phyloP scores from a whole-genome alignment of 768 basidiomycete species.

The Asterophora lycoperdoides region DNA sequence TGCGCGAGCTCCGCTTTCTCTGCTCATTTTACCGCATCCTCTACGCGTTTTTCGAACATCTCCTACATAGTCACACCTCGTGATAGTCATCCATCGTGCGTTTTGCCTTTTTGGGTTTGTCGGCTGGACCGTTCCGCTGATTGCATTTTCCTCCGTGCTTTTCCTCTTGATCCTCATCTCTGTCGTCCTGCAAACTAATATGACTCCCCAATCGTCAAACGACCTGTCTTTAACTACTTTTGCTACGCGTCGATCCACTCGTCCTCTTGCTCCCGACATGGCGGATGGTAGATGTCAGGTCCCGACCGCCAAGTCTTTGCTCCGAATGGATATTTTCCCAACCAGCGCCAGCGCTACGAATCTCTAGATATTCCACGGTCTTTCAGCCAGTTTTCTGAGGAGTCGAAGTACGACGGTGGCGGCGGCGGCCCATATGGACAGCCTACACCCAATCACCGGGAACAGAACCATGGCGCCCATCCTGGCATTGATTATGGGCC shows the following conservation, averaged over 20 bases:
- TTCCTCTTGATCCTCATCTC: not conserved
- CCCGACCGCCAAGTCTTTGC: constrained; percentile 9
- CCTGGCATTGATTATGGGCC: not conserved
- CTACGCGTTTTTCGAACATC: constrained; percentile 2
- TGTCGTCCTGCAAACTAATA: constrained; percentile 6
- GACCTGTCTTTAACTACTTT: not conserved
- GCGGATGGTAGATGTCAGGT: constrained; percentile 7
- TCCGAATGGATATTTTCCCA: constrained; percentile 2
- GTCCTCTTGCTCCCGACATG: constrained; percentile 1
- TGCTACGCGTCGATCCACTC: not conserved
- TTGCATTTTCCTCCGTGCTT: not conserved
- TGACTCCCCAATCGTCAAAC: constrained; percentile 5
- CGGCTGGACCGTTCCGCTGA: constrained; percentile 10
- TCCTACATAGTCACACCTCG: constrained; percentile 15
- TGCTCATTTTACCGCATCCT: not conserved
- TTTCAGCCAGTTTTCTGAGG: constrained; percentile 15
- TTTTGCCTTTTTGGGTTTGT: constrained; percentile 15
- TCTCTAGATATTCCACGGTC: constrained; percentile 14
- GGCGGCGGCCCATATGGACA: constrained; percentile 11
- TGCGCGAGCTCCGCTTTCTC: not conserved
- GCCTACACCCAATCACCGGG: constrained; percentile 6
- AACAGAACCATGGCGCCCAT: not conserved
- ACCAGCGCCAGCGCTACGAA: constrained; percentile 5
- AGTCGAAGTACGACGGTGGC: constrained; percentile 15
- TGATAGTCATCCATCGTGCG: constrained; percentile 14